A percentile compares a stretch with the other conserved stretches of the same genome.
These are phyloP conservation scores for Helotiales sp. DNA, from an alignment of 2,329 filamentous ascomycete genomes.

Conservation along the genomic window DNA sequence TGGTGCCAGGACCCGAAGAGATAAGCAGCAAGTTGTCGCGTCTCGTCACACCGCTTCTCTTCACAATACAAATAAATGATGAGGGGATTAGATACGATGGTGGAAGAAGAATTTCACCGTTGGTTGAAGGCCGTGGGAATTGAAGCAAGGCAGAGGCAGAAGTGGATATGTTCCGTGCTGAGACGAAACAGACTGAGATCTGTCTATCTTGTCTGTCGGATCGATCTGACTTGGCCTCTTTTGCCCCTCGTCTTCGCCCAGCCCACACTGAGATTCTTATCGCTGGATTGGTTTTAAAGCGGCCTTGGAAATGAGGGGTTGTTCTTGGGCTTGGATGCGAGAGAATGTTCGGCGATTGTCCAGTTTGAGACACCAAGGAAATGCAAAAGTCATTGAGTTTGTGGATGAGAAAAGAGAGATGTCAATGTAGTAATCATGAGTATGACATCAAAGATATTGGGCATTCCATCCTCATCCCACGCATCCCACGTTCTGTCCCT, in stretches of 20 bases:
- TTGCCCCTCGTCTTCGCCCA: not conserved
- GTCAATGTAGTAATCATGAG: not conserved
- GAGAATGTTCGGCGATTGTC: not conserved
- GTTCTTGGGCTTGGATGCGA: not conserved
- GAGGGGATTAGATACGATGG: not conserved
- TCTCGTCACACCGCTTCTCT: constrained; percentile 14
- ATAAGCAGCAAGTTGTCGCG: constrained; percentile 8
- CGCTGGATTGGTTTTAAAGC: not conserved
- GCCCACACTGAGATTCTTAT: not conserved
- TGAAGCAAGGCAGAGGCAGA: too few relatives aligned
- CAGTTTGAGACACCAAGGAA: not conserved
- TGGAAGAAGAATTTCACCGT: too few relatives aligned
- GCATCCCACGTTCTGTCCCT: not conserved
- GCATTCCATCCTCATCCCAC: too few relatives aligned
- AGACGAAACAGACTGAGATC: not conserved
- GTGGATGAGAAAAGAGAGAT: too few relatives aligned
- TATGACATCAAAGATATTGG: not conserved
- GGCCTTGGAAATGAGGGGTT: constrained; percentile 9
- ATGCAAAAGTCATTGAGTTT: too few relatives aligned
- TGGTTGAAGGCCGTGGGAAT: too few relatives aligned
- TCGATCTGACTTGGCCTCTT: not conserved
- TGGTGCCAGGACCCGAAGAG: not conserved
- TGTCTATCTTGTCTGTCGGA: not conserved
- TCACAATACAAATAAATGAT: not conserved
- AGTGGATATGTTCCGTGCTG: constrained; percentile 1